Percentiles rank a stretch among this genome's conserved stretches.
phyloP scores from a whole-genome alignment of 306 rosid genomes.

The Casuarina cunninghamiana region DNA sequence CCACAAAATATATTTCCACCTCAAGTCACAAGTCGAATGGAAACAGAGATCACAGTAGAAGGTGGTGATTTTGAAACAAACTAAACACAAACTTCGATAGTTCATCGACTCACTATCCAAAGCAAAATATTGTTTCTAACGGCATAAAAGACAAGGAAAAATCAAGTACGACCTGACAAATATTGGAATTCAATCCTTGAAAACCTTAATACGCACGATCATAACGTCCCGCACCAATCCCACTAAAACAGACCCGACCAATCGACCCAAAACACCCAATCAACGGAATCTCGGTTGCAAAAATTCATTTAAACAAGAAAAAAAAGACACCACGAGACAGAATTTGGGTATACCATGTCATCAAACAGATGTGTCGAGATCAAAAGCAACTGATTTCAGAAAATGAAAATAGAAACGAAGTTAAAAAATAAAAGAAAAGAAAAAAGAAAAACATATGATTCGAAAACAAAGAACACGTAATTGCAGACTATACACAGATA shows the following conservation, averaged over 20 bases:
- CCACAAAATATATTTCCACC: not conserved
- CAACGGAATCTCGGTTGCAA: not conserved
- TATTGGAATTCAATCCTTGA: not conserved
- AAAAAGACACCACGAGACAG: not conserved
- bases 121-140: not conserved
- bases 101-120: not conserved
- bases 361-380: not conserved
- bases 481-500: slow-evolving; percentile 1
- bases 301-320: not conserved
- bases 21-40: not conserved
- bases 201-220: not conserved
- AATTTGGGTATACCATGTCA: not conserved
- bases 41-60: not conserved
- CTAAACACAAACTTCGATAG: not conserved
- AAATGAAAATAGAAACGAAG: not conserved
- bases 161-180: not conserved
- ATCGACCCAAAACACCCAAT: not conserved
- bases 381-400: slow-evolving; percentile 17
- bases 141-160: not conserved
- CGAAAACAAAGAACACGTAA: not conserved
- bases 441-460: slow-evolving; percentile 12
- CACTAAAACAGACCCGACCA: not conserved
- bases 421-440: slow-evolving; percentile 8
- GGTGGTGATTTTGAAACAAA: not conserved
- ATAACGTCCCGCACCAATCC: not conserved